A percentile compares a stretch with the other conserved stretches of the same genome.
These are phyloP conservation scores for Phytophthora crassamura DNA, from an alignment of 352 stramenopile species.

Conservation along the genomic window DNA sequence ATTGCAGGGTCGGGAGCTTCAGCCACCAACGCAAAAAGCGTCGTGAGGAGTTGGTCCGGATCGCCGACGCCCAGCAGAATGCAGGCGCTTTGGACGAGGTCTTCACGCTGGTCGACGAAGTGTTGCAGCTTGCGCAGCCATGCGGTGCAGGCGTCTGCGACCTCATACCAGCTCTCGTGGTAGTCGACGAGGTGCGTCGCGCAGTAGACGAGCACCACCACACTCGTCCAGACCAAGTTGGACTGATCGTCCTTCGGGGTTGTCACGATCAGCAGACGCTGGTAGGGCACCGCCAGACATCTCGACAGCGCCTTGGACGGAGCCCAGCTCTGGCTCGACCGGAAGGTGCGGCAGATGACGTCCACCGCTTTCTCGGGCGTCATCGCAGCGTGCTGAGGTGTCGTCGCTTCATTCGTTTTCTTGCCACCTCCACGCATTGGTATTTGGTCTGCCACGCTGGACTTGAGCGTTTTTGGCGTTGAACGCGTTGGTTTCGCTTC, in stretches of 20 bases:
- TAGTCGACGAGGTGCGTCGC: constrained; percentile 48
- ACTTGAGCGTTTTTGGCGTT: constrained; percentile 21
- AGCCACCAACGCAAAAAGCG: constrained; percentile 46
- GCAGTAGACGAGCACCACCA: constrained; percentile 56
- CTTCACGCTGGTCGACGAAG: constrained; percentile 56
- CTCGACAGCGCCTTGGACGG: constrained; percentile 55
- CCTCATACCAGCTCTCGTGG: constrained; percentile 63
- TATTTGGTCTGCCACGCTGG: background rate
- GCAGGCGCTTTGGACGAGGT: constrained; percentile 59
- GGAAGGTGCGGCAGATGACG: constrained; percentile 47
- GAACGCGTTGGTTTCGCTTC: constrained; percentile 19
- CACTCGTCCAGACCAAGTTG: constrained; percentile 61
- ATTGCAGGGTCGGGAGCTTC: constrained; percentile 29
- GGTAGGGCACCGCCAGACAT: constrained; percentile 45
- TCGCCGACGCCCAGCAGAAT: constrained; percentile 42
- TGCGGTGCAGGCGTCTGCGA: constrained; percentile 33
- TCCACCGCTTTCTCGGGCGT: constrained; percentile 42
- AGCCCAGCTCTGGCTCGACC: constrained; percentile 41
- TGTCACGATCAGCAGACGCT: constrained; percentile 41
- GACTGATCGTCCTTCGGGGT: constrained; percentile 53
- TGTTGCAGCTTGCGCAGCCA: constrained; percentile 62
- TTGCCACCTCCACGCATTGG: constrained; percentile 8
- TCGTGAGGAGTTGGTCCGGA: constrained; percentile 39
- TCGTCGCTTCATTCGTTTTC: constrained; percentile 1
- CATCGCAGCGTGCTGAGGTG: background rate